phyloP scores from a whole-genome alignment of 106 monocot species.

The Apostasia shenzhenica region DNA sequence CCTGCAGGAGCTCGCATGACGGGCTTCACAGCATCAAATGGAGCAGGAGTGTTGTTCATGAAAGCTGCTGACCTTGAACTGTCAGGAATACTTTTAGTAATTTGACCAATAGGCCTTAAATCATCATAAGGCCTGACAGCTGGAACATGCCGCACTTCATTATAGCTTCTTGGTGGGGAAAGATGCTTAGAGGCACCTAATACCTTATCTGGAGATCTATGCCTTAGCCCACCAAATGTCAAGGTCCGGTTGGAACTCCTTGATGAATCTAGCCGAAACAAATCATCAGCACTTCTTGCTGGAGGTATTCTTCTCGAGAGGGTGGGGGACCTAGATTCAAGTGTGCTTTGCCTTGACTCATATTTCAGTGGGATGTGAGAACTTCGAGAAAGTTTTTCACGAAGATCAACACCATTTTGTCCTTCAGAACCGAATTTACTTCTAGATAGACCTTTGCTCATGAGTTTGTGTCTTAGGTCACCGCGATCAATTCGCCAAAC shows the following conservation, averaged over 20 bases:
- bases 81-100: constrained; percentile 28
- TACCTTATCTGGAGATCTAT: constrained; percentile 60
- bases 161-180: constrained; percentile 36
- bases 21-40: constrained; percentile 32
- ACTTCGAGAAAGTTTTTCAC: constrained; percentile 59
- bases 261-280: constrained; percentile 34
- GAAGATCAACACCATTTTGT: constrained; percentile 45
- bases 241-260: constrained; percentile 40
- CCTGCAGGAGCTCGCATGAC: constrained; percentile 24
- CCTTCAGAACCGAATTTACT: constrained; percentile 13
- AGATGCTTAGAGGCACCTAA: constrained; percentile 32
- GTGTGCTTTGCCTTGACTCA: constrained; percentile 8
- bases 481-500: constrained; percentile 41
- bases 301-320: constrained; percentile 41
- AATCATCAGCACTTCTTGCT: constrained; percentile 69
- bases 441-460: constrained; percentile 40
- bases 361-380: constrained; percentile 18
- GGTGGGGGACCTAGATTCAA: constrained; percentile 21
- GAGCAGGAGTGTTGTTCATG: constrained; percentile 22
- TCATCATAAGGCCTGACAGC: constrained; percentile 34
- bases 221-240: constrained; percentile 27
- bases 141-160: constrained; percentile 20
- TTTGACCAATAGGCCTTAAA: constrained; percentile 17
- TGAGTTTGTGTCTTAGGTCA: constrained; percentile 85
- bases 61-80: constrained; percentile 32